Conservation (phyloP, 2,329 filamentous ascomycete species). For the Zymoseptoria brevis region DNA sequence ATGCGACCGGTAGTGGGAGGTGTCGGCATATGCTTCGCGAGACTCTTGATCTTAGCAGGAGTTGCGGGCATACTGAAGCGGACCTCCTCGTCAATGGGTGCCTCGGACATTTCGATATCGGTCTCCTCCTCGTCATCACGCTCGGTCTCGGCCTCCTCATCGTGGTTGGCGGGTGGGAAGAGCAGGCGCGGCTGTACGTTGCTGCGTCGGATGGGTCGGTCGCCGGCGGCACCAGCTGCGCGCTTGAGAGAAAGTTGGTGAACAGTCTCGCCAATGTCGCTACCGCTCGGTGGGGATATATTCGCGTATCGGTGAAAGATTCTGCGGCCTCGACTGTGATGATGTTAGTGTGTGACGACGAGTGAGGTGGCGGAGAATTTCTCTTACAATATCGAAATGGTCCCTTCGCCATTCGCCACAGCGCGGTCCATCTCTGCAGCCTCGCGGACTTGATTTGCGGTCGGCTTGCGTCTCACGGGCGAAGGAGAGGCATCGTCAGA, state of each 20-base stretch:
- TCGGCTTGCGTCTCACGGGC: constrained; percentile 14
- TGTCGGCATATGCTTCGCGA: constrained; percentile 6
- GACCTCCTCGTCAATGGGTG: constrained; percentile 13
- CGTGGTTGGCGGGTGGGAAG: constrained; percentile 46
- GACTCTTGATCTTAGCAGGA: constrained; percentile 12
- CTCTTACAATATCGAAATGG: constrained; percentile 67
- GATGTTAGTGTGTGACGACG: constrained; percentile 25
- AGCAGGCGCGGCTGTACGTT: constrained; percentile 64
- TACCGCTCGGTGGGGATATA: constrained; percentile 21
- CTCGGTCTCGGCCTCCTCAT: constrained; percentile 50
- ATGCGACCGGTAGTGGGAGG: constrained; percentile 10
- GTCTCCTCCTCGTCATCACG: constrained; percentile 47
- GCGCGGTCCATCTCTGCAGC: constrained; percentile 51
- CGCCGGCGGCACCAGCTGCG: constrained; percentile 32
- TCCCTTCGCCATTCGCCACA: constrained; percentile 59
- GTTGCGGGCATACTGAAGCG: constrained; percentile 5
- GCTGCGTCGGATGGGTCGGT: constrained; percentile 56
- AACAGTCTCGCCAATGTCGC: constrained; percentile 24
- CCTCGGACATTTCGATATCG: constrained; percentile 39
- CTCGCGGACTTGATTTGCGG: constrained; percentile 49
- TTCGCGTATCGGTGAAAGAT: constrained; percentile 61
- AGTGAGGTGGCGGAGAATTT: too few species aligned
- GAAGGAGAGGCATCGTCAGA: neutral
- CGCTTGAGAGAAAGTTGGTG: constrained; percentile 27
- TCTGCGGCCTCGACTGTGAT: constrained; percentile 64